These are phyloP conservation scores for Corylus heterophylla DNA, from an alignment of 306 rosid species.

Conservation along the genomic window DNA sequence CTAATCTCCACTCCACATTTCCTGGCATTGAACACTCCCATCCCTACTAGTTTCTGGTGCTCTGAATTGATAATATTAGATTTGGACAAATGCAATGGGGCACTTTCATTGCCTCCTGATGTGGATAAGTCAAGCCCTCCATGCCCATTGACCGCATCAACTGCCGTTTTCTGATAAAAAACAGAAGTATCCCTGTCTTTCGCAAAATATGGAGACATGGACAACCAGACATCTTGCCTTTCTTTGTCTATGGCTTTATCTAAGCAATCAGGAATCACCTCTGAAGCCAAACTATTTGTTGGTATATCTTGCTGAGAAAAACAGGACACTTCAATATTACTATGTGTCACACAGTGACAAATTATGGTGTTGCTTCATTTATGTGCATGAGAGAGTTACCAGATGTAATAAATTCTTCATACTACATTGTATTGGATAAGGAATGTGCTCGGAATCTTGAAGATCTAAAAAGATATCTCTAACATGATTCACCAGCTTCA, in stretches of 20 bases:
- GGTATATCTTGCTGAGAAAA: slow-evolving; percentile 47
- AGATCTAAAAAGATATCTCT: slow-evolving; percentile 61
- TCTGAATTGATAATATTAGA: slow-evolving; percentile 46
- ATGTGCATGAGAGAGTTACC: slow-evolving; percentile 44
- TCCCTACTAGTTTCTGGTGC: slow-evolving; percentile 45
- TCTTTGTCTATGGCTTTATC: slow-evolving; percentile 48
- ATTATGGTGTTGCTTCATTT: slow-evolving; percentile 13
- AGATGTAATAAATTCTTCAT: slow-evolving; percentile 43
- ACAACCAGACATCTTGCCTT: slow-evolving; percentile 38
- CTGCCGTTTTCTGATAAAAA: slow-evolving; percentile 49
- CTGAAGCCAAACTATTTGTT: slow-evolving; percentile 41
- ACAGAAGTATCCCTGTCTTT: slow-evolving; percentile 43
- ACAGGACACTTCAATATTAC: slow-evolving; percentile 19
- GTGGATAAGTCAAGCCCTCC: slow-evolving; percentile 49
- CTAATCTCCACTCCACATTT: slow-evolving; percentile 48
- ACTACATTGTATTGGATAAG: slow-evolving; percentile 33
- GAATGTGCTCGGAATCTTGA: slow-evolving; percentile 34
- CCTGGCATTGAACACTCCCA: slow-evolving; percentile 36
- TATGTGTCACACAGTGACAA: neutral
- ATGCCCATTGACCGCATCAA: slow-evolving; percentile 48
- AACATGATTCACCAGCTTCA: slow-evolving; percentile 54
- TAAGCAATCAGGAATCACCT: slow-evolving; percentile 41
- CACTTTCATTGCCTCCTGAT: slow-evolving; percentile 34
- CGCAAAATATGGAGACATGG: slow-evolving; percentile 41
- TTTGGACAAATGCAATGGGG: slow-evolving; percentile 47